These are phyloP conservation scores for Fusarium oligoseptatum DNA, from an alignment of 2,329 filamentous ascomycete species.

Conservation along the genomic window DNA sequence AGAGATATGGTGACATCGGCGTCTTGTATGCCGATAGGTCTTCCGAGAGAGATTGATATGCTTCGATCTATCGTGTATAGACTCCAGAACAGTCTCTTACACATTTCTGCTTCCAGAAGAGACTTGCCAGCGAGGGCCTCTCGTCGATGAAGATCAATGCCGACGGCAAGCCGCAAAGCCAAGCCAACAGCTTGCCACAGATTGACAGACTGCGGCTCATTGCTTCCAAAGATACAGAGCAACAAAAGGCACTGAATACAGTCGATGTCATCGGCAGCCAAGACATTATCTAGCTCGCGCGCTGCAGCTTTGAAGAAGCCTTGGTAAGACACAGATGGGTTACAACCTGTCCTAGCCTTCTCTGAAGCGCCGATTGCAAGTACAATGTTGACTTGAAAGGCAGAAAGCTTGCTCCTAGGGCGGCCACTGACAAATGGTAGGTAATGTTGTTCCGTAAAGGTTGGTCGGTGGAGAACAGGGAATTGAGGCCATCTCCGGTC, in stretches of 20 bases:
- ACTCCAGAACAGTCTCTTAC: conserved; percentile 40
- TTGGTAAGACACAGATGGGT: conserved; percentile 27
- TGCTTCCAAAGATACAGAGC: conserved; percentile 40
- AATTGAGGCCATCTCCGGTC: conserved; percentile 41
- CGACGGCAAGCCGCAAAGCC: conserved; percentile 38
- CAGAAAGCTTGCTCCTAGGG: conserved; percentile 12
- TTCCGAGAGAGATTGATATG: conserved; percentile 36
- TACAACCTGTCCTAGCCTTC: conserved; percentile 27
- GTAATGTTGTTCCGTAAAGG: conserved; percentile 40
- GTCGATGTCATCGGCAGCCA: conserved; percentile 36
- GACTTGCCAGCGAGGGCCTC: conserved; percentile 28
- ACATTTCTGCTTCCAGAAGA: conserved; percentile 38
- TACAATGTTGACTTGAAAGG: conserved; percentile 42
- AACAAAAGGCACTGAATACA: conserved; percentile 38
- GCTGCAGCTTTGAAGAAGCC: conserved; percentile 37
- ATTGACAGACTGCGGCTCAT: conserved; percentile 42
- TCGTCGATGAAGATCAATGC: conserved; percentile 39
- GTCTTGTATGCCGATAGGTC: conserved; percentile 38
- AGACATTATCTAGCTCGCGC: conserved; percentile 28
- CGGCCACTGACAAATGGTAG: conserved; percentile 30
- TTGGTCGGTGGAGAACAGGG: conserved; percentile 38
- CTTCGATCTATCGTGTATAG: conserved; percentile 42
- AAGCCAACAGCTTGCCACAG: conserved; percentile 42
- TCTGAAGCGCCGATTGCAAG: conserved; percentile 41
- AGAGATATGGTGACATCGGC: conserved; percentile 39